A percentile compares a stretch with the other conserved stretches of the same genome.
These are phyloP conservation scores for Aspergillus novoparasiticus DNA, from an alignment of 2,329 filamentous ascomycete genomes.

Conservation along the genomic window DNA sequence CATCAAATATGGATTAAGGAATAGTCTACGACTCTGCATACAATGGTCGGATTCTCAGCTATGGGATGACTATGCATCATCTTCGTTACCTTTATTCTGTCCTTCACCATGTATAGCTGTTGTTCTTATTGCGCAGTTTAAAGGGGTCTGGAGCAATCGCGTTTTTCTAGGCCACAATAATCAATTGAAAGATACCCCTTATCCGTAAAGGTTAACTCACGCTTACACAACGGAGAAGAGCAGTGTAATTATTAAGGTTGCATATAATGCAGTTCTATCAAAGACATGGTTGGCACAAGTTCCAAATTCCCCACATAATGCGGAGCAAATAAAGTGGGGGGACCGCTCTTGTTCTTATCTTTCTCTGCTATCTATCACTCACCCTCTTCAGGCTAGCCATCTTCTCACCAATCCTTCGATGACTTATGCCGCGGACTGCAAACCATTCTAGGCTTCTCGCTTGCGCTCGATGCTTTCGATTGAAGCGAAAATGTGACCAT, in stretches of 20 bases:
- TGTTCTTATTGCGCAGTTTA: too few species aligned
- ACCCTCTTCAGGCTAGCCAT: background rate
- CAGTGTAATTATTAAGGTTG: background rate
- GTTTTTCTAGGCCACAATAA: background rate
- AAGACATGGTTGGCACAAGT: background rate
- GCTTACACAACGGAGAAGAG: background rate
- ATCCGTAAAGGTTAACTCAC: background rate
- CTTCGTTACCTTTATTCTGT: background rate
- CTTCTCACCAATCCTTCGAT: background rate
- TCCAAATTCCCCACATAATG: constrained; percentile 4
- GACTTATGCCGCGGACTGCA: constrained; percentile 10
- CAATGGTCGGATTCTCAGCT: background rate
- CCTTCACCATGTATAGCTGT: background rate
- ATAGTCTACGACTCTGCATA: constrained; percentile 9
- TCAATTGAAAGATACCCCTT: background rate
- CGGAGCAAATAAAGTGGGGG: background rate
- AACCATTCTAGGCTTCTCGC: constrained; percentile 27
- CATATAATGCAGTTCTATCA: background rate
- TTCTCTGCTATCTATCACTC: background rate
- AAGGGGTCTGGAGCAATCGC: too few species aligned
- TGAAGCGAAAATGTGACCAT: constrained; percentile 34
- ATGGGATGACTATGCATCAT: background rate
- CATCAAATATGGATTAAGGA: constrained; percentile 57
- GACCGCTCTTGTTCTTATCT: constrained; percentile 3
- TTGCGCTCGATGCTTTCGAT: constrained; percentile 31